Evolutionary conservation across 108 stramenopile genomes (phyloP).

Genomic region (Aurantiochytrium sp.): DNA sequence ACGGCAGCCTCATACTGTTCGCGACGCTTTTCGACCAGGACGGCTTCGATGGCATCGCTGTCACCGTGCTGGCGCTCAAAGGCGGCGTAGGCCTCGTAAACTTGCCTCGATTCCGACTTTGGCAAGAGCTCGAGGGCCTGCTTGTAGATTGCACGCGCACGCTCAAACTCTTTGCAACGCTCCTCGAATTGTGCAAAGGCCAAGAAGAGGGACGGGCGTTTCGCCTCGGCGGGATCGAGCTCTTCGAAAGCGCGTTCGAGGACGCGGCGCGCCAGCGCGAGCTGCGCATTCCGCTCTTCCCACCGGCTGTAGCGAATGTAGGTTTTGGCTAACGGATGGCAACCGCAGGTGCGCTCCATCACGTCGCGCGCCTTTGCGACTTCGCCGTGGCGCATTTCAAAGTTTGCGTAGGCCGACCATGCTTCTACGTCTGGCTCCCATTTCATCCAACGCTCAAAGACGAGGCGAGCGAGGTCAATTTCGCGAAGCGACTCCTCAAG

Average conservation of each 20-base stretch:
- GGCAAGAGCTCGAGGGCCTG: constrained; percentile 75
- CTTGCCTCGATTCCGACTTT: constrained; percentile 50
- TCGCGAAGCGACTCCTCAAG: constrained; percentile 98
- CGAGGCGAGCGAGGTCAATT: constrained; percentile 73
- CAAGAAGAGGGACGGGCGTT: constrained; percentile 78
- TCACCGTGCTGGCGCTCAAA: constrained; percentile 98
- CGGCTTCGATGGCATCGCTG: constrained; percentile 72
- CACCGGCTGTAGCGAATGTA: constrained; percentile 93
- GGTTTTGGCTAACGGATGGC: constrained; percentile 71
- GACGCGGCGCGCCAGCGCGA: constrained; percentile 77
- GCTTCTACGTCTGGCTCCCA: constrained; percentile 97
- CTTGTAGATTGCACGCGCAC: constrained; percentile 90
- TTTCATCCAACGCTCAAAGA: constrained; percentile 98
- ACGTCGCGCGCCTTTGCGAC: constrained; percentile 44
- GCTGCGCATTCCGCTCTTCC: constrained; percentile 91
- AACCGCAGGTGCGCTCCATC: constrained; percentile 72
- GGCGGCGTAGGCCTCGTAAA: constrained; percentile 48
- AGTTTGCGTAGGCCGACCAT: constrained; percentile 84
- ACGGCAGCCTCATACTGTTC: constrained; percentile 69
- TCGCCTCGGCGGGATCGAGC: constrained; percentile 75
- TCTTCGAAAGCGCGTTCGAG: constrained; percentile 85
- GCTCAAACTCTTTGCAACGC: constrained; percentile 91
- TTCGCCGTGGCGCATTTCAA: constrained; percentile 78
- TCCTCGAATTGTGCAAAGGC: constrained; percentile 68
- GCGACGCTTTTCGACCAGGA: constrained; percentile 73